Conservation (phyloP, 495 filamentous ascomycete genomes). For the Hypoxylon subgilvum region DNA sequence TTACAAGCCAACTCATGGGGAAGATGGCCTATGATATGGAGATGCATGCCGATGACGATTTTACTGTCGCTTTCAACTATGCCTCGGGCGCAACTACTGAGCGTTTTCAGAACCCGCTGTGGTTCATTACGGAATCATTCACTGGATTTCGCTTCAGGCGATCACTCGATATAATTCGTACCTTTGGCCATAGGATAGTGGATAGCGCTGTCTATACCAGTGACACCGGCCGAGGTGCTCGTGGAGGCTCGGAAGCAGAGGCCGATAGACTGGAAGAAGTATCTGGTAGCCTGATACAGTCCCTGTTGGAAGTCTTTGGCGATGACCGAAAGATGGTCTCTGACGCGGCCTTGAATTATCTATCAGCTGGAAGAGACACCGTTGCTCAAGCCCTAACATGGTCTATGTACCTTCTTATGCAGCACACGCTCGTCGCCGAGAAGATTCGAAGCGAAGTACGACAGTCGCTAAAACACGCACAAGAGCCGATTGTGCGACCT, state of each 20-base stretch:
- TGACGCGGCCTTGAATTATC: slow-evolving; percentile 66
- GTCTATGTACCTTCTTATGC: slow-evolving; percentile 63
- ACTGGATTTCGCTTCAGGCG: slow-evolving; percentile 53
- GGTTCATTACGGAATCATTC: slow-evolving; percentile 60
- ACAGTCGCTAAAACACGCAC: slow-evolving; percentile 11
- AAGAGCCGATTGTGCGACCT: not conserved
- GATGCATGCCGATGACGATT: slow-evolving; percentile 63
- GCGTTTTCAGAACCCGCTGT: slow-evolving; percentile 67
- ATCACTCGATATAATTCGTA: slow-evolving; percentile 54
- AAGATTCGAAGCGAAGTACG: slow-evolving; percentile 53
- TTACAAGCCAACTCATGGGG: slow-evolving; percentile 66
- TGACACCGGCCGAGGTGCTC: not conserved
- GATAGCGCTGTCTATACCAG: slow-evolving; percentile 50
- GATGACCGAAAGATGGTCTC: slow-evolving; percentile 56
- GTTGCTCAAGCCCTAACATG: slow-evolving; percentile 67
- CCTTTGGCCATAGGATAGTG: slow-evolving; percentile 59
- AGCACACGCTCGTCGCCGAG: slow-evolving; percentile 46
- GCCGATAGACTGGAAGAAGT: slow-evolving; percentile 48
- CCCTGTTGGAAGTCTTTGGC: slow-evolving; percentile 58
- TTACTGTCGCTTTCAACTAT: slow-evolving; percentile 62
- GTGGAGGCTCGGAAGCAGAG: slow-evolving; percentile 10
- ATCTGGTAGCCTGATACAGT: slow-evolving; percentile 62
- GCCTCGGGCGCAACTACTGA: slow-evolving; percentile 64
- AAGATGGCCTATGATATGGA: slow-evolving; percentile 69
- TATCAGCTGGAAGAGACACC: slow-evolving; percentile 65